Evolutionary conservation across 495 filamentous ascomycete genomes (phyloP).

Genomic region (Daldinia vernicosa): DNA sequence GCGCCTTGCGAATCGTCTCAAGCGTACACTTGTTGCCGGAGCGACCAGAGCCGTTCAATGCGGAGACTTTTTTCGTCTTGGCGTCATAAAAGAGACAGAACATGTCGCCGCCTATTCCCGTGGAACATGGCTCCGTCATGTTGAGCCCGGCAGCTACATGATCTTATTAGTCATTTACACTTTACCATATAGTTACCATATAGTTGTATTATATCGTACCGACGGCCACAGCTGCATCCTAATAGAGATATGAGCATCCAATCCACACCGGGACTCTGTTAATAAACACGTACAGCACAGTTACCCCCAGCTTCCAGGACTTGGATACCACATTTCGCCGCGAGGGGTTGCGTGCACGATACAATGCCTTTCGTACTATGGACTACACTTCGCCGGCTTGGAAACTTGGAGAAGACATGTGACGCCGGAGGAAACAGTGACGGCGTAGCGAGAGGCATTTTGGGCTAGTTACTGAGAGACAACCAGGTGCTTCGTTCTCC

Average conservation of each 20-base stretch:
- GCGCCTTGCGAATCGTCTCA: slow-evolving; percentile 70
- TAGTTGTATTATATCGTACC: slow-evolving; percentile 49
- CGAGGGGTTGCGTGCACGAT: slow-evolving; percentile 89
- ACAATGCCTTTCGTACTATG: slow-evolving; percentile 95
- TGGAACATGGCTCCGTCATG: slow-evolving; percentile 91
- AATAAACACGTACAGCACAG: slow-evolving; percentile 73
- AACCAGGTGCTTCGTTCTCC: background rate
- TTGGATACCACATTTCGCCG: slow-evolving; percentile 84
- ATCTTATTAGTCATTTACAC: slow-evolving; percentile 1
- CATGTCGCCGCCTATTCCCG: slow-evolving; percentile 98
- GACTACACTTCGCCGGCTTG: slow-evolving; percentile 88
- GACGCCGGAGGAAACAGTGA: slow-evolving; percentile 69
- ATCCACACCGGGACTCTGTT: background rate
- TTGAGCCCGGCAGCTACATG: slow-evolving; percentile 80
- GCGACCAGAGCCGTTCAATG: slow-evolving; percentile 91
- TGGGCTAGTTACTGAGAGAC: background rate
- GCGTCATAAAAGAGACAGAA: slow-evolving; percentile 95
- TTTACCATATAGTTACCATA: background rate
- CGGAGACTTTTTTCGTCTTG: slow-evolving; percentile 79
- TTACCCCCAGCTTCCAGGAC: slow-evolving; percentile 90
- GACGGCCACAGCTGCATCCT: slow-evolving; percentile 95
- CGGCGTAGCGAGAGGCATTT: slow-evolving; percentile 54
- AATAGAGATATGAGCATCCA: background rate
- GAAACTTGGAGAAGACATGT: slow-evolving; percentile 70
- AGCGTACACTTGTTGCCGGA: slow-evolving; percentile 75